A percentile compares a stretch with the other conserved stretches of the same genome.
phyloP scores from a whole-genome alignment of 1,139 yeast species.

The Hansenula anomala region DNA sequence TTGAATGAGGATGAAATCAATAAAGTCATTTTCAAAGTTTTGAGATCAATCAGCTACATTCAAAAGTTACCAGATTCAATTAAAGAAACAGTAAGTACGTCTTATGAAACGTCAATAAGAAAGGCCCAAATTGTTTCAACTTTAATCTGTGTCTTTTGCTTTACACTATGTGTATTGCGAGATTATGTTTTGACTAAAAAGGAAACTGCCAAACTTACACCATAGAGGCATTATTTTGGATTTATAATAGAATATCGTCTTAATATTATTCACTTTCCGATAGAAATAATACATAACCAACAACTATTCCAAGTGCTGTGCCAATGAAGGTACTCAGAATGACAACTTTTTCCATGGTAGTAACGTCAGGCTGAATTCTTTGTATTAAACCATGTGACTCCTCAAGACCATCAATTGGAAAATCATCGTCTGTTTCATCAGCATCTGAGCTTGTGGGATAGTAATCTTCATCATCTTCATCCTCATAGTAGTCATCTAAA shows the following conservation, averaged over 20 bases:
- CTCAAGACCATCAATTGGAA: background rate
- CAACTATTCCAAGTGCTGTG: background rate
- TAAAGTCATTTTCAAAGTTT: constrained; percentile 5
- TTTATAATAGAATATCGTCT: no score
- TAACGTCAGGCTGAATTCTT: background rate
- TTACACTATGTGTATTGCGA: constrained; percentile 5
- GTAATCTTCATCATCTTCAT: background rate
- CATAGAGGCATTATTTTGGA: no score
- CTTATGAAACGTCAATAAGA: constrained; percentile 12
- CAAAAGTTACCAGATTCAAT: constrained; percentile 5
- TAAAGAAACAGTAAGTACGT: constrained; percentile 2
- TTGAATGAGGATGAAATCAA: constrained; percentile 3
- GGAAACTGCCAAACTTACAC: background rate
- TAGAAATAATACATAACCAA: background rate
- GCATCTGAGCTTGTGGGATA: background rate
- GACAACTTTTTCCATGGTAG: background rate
- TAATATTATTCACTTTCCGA: background rate
- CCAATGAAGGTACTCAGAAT: background rate
- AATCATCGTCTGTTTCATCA: background rate
- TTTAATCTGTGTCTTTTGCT: constrained; percentile 4
- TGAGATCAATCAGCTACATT: constrained; percentile 9
- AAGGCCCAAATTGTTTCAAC: constrained; percentile 8
- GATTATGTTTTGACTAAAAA: background rate
- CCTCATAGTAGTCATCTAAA: no score
- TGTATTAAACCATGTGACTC: background rate